Conservation (phyloP, 148 eudicot species). For the Rhododendron molle region DNA sequence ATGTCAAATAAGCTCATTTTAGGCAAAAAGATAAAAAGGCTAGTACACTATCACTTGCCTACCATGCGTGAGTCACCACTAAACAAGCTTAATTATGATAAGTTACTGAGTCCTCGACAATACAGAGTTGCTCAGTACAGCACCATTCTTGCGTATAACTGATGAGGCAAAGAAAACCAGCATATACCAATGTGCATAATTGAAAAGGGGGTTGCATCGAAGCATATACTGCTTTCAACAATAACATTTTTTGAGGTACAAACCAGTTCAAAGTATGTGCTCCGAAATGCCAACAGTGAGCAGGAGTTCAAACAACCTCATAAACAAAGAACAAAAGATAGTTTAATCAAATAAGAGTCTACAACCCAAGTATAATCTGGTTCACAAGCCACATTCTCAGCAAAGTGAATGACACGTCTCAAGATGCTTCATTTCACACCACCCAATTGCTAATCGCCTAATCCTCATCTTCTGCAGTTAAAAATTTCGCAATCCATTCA, state of each 20-base stretch:
- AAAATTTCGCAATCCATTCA: not conserved
- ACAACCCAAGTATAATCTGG: conserved; percentile 13
- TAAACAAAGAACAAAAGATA: conserved; percentile 6
- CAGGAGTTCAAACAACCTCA: not conserved
- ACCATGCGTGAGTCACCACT: not conserved
- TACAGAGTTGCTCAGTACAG: not conserved
- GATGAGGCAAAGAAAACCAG: not conserved
- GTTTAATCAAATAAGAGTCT: conserved; percentile 10
- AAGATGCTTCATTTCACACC: conserved; percentile 10
- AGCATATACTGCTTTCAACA: conserved; percentile 5
- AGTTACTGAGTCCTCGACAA: not conserved
- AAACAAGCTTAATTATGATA: not conserved
- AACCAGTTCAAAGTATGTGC: conserved; percentile 7
- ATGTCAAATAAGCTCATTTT: not conserved
- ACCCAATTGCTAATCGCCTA: conserved; percentile 22
- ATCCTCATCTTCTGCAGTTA: conserved; percentile 45
- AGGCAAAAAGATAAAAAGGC: not conserved
- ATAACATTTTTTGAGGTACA: conserved; percentile 16
- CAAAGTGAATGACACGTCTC: not conserved
- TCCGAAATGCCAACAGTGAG: conserved; percentile 5
- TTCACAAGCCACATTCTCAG: conserved; percentile 11
- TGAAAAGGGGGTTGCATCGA: not conserved
- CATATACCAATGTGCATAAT: not conserved
- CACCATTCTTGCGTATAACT: not conserved
- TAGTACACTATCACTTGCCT: not conserved